phyloP scores from a whole-genome alignment of 2,329 filamentous ascomycete genomes.

The Coniochaeta sp. region DNA sequence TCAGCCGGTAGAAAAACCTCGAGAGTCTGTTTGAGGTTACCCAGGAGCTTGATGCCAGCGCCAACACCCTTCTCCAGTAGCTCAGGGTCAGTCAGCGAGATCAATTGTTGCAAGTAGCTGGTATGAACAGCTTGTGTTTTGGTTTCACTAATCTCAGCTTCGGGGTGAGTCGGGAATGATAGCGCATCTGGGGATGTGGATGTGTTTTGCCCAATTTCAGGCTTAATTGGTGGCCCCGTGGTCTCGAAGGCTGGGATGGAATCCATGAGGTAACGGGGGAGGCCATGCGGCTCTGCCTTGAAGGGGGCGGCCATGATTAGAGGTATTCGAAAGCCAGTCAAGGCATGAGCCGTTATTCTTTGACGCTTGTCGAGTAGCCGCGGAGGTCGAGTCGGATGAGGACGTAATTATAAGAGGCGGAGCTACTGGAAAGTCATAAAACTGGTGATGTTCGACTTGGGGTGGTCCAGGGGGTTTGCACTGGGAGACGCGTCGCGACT shows the following conservation, averaged over 20 bases:
- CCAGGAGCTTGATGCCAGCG: neutral
- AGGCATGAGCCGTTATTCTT: neutral
- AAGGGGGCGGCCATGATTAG: neutral
- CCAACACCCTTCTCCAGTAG: neutral
- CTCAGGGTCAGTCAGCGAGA: neutral
- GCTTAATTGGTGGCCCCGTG: neutral
- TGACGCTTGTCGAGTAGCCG: neutral
- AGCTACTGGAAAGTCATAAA: neutral
- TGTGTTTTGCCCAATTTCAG: neutral
- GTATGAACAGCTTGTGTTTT: neutral
- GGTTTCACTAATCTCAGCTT: neutral
- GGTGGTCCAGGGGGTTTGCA: neutral
- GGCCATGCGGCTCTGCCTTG: neutral
- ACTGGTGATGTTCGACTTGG: neutral
- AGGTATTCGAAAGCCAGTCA: neutral
- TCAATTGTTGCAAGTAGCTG: neutral
- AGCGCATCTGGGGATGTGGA: neutral
- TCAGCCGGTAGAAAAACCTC: neutral
- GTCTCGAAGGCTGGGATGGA: neutral
- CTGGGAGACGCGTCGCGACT: neutral
- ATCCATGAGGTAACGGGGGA: neutral
- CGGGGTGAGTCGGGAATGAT: neutral
- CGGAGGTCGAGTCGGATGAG: neutral
- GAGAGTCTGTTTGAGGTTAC: neutral
- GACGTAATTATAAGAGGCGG: neutral